Conservation (phyloP, 192 early-diverging fungal species). For the Haplosporangium gracile region DNA sequence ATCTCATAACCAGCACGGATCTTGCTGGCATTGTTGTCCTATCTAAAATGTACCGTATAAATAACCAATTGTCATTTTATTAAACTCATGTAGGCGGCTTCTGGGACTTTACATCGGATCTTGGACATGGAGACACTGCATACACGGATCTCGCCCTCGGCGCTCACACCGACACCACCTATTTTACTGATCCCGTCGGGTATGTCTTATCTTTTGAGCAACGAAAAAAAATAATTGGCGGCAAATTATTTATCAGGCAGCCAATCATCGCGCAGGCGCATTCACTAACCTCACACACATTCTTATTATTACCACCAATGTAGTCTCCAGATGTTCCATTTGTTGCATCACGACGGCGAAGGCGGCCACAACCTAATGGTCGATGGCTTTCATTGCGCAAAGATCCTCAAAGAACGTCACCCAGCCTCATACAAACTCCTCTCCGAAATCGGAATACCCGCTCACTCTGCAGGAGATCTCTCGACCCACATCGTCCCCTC, state of each 20-base stretch:
- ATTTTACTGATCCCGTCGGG: constrained; percentile 90
- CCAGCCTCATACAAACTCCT: constrained; percentile 74
- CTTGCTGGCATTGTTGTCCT: background rate
- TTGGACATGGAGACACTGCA: constrained; percentile 87
- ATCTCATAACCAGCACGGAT: background rate
- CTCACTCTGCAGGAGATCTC: constrained; percentile 83
- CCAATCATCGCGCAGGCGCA: background rate
- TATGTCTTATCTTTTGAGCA: constrained; percentile 23
- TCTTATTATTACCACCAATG: background rate
- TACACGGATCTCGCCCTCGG: constrained; percentile 80
- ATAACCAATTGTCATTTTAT: background rate
- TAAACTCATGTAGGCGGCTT: constrained; percentile 58
- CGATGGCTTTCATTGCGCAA: constrained; percentile 83
- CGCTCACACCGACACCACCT: constrained; percentile 89
- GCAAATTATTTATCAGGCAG: background rate
- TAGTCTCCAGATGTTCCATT: constrained; percentile 86
- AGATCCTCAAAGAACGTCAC: constrained; percentile 66
- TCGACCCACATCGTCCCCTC: constrained; percentile 72
- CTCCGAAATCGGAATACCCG: constrained; percentile 68
- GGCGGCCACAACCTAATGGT: constrained; percentile 86
- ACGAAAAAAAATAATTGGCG: background rate
- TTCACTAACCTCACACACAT: background rate
- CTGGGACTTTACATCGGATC: constrained; percentile 83
- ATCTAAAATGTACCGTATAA: background rate
- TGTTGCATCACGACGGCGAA: constrained; percentile 73